Base-by-base conservation (phyloP, 306 rosid species). In the Cyamopsis tetragonoloba region DNA sequence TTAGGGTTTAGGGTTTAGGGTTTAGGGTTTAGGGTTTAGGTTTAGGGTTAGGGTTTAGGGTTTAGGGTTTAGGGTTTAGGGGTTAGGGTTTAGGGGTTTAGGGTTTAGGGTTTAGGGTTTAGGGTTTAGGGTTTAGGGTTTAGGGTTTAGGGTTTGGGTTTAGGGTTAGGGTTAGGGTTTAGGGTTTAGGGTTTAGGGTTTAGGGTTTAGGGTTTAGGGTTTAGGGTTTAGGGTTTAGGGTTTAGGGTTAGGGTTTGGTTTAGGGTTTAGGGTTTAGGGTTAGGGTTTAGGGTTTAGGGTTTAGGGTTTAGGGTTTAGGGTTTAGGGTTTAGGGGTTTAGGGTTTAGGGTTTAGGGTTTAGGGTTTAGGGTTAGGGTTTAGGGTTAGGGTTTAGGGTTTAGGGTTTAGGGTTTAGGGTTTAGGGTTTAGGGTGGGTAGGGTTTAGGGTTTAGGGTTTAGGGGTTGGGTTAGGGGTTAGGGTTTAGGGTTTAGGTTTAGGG, bases 371-470 rank as follows among this genome's bases (percentile, higher is more conserved):
- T 23, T 39, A 5, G 5, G 32, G 32, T 5, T 28, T 2, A 5
- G 32, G 32, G 2, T 28, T 28, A 28, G 32, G 32, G 32, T 28
- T 28, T 28, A 28, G 32, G 32, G 32, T 59, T 28, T 28, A 2
- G 64, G 74, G 74, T 54, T 69, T 53, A 23, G 74, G 44, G 66
- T 55, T 69, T 22, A 24, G 54, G 53, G 66, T 69, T 69, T 70
- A 24, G 56, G 56, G 75, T 70, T 70, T 69, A 23, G 65, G 74
- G 65, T 68, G 75, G 56, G 56, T 69, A 23, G 65, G 74, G 65
- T 68, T 70, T 24, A 27, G 43, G 75, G 75, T 26, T 34, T 56
- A 37, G 43, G 43, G 43, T 37, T 37, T 37, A 10, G 43, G 43
- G 43, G 8, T 61, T 72, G 7, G n/a, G 50, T 31, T 37, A 18